Evolutionary conservation across 1,139 yeast species (phyloP).

Genomic region (Kodamaea suecica): DNA sequence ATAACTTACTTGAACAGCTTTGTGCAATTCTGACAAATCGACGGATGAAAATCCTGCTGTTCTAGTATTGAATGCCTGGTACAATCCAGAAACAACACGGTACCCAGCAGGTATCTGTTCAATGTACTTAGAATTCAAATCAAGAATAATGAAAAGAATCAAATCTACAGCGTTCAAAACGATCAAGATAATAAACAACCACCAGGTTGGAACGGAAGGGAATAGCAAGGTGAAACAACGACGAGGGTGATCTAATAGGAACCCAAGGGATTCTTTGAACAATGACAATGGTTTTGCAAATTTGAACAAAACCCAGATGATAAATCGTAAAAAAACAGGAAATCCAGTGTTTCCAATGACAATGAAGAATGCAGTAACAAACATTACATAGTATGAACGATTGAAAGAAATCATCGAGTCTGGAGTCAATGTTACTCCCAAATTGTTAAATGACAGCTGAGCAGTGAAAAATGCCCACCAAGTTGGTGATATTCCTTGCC

Average conservation of each 20-base stretch:
- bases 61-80: constrained; percentile 89
- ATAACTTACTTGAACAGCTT: constrained; percentile 91
- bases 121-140: constrained; percentile 52
- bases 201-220: constrained; percentile 94
- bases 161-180: constrained; percentile 74
- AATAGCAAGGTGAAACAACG: constrained; percentile 91
- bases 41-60: constrained; percentile 88
- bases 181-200: constrained; percentile 75
- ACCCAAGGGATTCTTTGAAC: constrained; percentile 75
- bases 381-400: constrained; percentile 58
- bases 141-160: constrained; percentile 74
- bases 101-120: constrained; percentile 58
- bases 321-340: constrained; percentile 73
- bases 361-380: constrained; percentile 64
- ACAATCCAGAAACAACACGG: constrained; percentile 75
- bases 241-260: constrained; percentile 90
- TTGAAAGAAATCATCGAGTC: constrained; percentile 72
- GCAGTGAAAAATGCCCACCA: constrained; percentile 95
- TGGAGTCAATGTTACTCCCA: constrained; percentile 78
- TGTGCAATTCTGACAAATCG: constrained; percentile 67
- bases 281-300: constrained; percentile 63
- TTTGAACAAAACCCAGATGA: constrained; percentile 77
- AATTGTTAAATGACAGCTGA: constrained; percentile 74
- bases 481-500: constrained; percentile 61
- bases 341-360: constrained; percentile 93